Percentiles rank a stretch among this genome's conserved stretches.
Conservation (phyloP, 176 grass and related monocot genomes). For the Musa schizocarpa region DNA sequence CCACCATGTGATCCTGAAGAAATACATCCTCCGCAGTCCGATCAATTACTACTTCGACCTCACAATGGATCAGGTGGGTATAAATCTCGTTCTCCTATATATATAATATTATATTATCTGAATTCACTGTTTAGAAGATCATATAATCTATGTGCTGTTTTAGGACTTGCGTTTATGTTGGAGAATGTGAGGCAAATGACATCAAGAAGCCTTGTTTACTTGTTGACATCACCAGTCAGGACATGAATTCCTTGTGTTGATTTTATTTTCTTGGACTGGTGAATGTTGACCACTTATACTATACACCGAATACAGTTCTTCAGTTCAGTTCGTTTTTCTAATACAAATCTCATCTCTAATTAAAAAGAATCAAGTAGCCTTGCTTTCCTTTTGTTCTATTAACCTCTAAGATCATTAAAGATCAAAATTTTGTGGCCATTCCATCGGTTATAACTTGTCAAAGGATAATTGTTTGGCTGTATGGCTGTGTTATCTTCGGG, state of each 20-base stretch:
- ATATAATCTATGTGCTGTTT: no score
- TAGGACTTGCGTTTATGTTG: no score
- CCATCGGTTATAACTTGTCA: no score
- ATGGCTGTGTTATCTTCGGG: no score
- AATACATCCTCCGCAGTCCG: slow-evolving; percentile 28
- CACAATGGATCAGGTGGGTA: slow-evolving; percentile 61
- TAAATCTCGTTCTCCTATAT: not conserved
- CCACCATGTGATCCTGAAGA: slow-evolving; percentile 36
- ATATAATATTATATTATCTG: no score
- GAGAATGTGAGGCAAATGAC: no score
- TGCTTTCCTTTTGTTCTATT: not conserved
- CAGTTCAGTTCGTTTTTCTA: no score
- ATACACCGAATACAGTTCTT: no score
- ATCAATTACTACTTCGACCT: slow-evolving; percentile 50
- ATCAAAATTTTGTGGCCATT: not conserved
- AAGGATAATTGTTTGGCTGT: no score
- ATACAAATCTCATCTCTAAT: no score
- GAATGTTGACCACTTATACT: not conserved
- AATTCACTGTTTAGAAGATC: no score
- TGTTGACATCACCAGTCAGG: not conserved
- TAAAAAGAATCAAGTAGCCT: no score
- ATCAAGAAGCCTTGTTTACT: not conserved
- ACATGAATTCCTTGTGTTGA: not conserved
- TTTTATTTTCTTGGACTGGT: not conserved
- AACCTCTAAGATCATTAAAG: not conserved